phyloP scores from a whole-genome alignment of 345 rosid species.

The Reutealis trisperma region DNA sequence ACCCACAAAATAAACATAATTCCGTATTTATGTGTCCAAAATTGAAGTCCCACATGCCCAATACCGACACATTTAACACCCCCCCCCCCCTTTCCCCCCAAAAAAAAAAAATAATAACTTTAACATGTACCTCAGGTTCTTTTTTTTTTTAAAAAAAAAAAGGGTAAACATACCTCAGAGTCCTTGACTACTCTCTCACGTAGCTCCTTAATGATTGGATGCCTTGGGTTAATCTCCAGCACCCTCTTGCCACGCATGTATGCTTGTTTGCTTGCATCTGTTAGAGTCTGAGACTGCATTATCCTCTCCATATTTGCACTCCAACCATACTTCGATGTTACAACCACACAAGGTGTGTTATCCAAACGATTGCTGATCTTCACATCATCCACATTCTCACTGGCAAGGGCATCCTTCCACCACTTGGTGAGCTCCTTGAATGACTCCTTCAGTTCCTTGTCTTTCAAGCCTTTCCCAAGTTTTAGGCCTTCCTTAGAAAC shows the following conservation, averaged over 20 bases:
- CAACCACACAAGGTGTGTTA: conserved; percentile 91
- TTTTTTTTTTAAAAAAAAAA: too few species aligned
- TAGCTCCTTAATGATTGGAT: conserved; percentile 94
- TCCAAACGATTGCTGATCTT: conserved; percentile 89
- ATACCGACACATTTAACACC: not conserved
- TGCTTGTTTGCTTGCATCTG: conserved; percentile 87
- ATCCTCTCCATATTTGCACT: conserved; percentile 98
- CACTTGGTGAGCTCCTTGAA: conserved; percentile 94
- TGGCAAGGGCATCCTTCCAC: conserved; percentile 82
- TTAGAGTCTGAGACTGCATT: conserved; percentile 94
- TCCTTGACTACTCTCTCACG: conserved; percentile 75
- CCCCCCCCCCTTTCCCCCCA: too few species aligned
- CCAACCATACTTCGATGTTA: conserved; percentile 95
- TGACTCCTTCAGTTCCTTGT: conserved; percentile 84
- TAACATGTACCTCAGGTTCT: not conserved
- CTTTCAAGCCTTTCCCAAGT: conserved; percentile 74
- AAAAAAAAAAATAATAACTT: not conserved
- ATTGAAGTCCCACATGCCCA: too few species aligned
- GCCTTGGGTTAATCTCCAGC: conserved; percentile 93
- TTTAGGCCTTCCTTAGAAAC: conserved; percentile 94
- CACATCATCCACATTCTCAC: conserved; percentile 88
- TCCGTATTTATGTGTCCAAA: too few species aligned
- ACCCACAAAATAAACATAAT: too few species aligned
- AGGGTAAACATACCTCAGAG: conserved; percentile 59
- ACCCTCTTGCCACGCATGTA: conserved; percentile 96